Base-by-base conservation (phyloP, 2,329 filamentous ascomycete genomes). In the Lecanoromycetidae sp. region DNA sequence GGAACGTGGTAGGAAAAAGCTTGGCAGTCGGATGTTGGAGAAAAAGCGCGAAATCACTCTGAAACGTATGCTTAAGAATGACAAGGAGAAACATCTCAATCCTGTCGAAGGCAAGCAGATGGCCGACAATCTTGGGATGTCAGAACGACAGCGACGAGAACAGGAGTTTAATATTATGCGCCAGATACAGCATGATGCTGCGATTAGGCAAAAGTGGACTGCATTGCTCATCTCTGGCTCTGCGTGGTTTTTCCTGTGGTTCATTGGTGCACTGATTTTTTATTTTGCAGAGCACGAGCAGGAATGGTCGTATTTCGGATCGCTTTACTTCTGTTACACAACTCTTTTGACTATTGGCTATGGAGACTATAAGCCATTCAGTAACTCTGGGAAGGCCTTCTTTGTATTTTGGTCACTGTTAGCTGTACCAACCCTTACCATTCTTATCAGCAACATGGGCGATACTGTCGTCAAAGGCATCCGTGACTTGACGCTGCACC, bases 1-100 rank as follows among this genome's bases (percentile, higher is more conserved):
- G 10, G 71, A 74, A 48, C 61, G 70, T 36, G 71, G 70, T 4
- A 70, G 71, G 51, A 60, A 69, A 49, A 75, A 74, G 56, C 62
- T 75, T 55, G 63, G 64, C 17, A 69, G 70, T 33, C 61, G 71
- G 3, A 68, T 74, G 46, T 65, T 66, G 19, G 71, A 75, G 51
- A 67, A 69, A 49, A 67, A 68, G 48, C 63, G 71, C 20, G 61
- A 67, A 35, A 61, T 57, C 15, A 66, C 68, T 0, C 55, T 73
- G 12, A 52, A 62, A 45, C 61, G 58, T 4, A 57, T 67, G 22
- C 59, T 70, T 40, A 54, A 60, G 5, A 57, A 66, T 4, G 61
- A 63, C 32, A 57, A 64, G 9, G 69, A 63, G 1, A 66, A 72
- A 48, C 64, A 59, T 13, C 57, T 74, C 35, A 65, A 63, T 0